Conservation (phyloP, 1,284 basidiomycete species). For the Jaminaea rosea region DNA sequence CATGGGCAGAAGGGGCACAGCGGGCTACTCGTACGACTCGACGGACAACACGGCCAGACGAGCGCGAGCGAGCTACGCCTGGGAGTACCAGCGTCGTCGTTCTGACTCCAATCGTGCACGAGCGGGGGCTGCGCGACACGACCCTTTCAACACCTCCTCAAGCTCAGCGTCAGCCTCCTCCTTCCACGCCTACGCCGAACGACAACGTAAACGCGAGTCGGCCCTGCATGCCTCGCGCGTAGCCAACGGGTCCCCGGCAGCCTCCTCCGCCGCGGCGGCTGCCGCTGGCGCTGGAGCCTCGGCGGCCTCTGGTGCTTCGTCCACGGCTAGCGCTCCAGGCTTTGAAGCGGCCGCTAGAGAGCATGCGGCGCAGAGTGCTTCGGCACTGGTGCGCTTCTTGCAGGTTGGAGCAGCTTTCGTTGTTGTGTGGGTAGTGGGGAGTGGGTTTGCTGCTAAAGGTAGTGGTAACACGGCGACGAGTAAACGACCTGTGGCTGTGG, state of each 20-base stretch:
- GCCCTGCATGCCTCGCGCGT: too few relatives aligned
- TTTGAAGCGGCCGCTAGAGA: not conserved
- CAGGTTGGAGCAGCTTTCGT: too few relatives aligned
- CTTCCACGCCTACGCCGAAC: not conserved
- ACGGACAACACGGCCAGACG: slow-evolving; percentile 24
- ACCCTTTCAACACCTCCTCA: not conserved
- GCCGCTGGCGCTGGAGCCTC: too few relatives aligned
- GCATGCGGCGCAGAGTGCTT: not conserved
- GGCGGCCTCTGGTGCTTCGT: not conserved
- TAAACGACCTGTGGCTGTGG: too few relatives aligned
- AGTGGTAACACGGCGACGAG: too few relatives aligned
- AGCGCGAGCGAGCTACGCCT: slow-evolving; percentile 38
- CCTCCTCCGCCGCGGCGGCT: too few relatives aligned
- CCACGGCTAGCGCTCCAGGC: not conserved
- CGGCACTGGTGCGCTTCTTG: not conserved
- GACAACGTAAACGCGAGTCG: not conserved
- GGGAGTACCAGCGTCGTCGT: slow-evolving; percentile 30
- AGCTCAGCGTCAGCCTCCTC: not conserved
- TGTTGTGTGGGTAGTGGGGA: too few relatives aligned
- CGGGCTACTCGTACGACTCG: slow-evolving; percentile 17
- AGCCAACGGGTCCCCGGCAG: too few relatives aligned
- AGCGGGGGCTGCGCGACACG: too few relatives aligned
- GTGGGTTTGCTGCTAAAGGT: too few relatives aligned
- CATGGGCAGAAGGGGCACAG: not conserved
- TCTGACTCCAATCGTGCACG: not conserved